Evolutionary conservation across 1,139 yeast species (phyloP).

Genomic region (Wickerhamomyces sp.): DNA sequence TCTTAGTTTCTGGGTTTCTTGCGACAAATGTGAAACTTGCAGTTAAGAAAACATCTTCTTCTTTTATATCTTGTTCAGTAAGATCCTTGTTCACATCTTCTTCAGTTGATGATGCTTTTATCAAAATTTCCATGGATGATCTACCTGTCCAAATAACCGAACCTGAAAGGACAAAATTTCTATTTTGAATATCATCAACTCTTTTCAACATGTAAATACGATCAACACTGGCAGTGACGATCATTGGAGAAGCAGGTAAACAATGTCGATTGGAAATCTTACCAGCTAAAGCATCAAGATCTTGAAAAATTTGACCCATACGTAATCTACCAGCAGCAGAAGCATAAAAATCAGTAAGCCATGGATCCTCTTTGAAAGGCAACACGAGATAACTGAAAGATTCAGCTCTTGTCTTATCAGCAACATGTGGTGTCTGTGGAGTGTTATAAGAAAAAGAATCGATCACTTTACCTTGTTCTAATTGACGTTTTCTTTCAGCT

Average conservation of each 20-base stretch:
- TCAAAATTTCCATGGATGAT: constrained; percentile 92
- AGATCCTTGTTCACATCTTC: constrained; percentile 39
- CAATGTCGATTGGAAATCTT: constrained; percentile 83
- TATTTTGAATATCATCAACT: constrained; percentile 70
- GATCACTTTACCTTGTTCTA: constrained; percentile 62
- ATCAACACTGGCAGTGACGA: constrained; percentile 92
- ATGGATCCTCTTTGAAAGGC: constrained; percentile 80
- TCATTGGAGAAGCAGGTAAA: constrained; percentile 86
- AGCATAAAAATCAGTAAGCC: constrained; percentile 81
- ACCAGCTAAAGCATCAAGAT: constrained; percentile 85
- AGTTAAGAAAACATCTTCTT: constrained; percentile 58
- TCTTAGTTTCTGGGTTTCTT: constrained; percentile 84
- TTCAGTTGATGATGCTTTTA: constrained; percentile 76
- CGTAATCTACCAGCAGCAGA: constrained; percentile 85
- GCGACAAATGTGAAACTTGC: constrained; percentile 96
- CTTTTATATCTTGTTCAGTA: constrained; percentile 35
- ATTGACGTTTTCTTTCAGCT: constrained; percentile 65
- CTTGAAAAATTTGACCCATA: constrained; percentile 90
- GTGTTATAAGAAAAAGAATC: constrained; percentile 68
- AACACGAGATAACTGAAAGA: constrained; percentile 69
- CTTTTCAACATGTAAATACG: constrained; percentile 84
- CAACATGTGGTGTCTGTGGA: constrained; percentile 65
- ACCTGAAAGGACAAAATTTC: constrained; percentile 80
- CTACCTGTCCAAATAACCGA: constrained; percentile 91
- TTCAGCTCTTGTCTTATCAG: constrained; percentile 70